These are phyloP conservation scores for Aspergillus sp. DNA, from an alignment of 2,329 filamentous ascomycete species.

Conservation along the genomic window DNA sequence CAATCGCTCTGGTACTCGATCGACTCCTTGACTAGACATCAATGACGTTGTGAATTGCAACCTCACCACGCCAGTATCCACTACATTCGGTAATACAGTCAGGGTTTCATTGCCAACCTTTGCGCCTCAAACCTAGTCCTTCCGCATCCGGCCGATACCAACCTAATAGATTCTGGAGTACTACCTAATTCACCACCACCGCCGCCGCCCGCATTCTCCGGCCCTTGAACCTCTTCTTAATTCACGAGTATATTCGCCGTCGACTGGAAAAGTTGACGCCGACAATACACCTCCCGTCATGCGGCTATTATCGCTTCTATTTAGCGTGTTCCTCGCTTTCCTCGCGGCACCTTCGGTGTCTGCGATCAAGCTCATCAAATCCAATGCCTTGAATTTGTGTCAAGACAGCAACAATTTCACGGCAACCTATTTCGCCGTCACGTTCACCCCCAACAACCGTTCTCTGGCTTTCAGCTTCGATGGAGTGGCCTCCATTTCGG, in stretches of 20 bases:
- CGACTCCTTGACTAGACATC: conserved; percentile 13
- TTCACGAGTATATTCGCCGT: conserved; percentile 10
- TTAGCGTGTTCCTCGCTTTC: conserved; percentile 41
- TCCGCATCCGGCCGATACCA: conserved; percentile 37
- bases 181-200: conserved; percentile 17
- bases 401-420: conserved; percentile 81
- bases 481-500: conserved; percentile 78
- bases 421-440: conserved; percentile 81
- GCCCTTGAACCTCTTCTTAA: conserved; percentile 1
- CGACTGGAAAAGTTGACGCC: conserved; percentile 5
- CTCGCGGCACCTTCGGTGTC: conserved; percentile 51
- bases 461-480: conserved; percentile 71
- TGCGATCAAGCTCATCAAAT: conserved; percentile 69
- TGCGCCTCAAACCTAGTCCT: conserved; percentile 14
- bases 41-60: conserved; percentile 24
- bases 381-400: conserved; percentile 80
- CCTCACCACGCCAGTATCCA: conserved; percentile 9
- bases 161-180: conserved; percentile 34
- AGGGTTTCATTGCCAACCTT: conserved; percentile 8
- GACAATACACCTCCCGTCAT: conserved; percentile 24
- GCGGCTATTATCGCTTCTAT: conserved; percentile 34
- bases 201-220: conserved; percentile 2
- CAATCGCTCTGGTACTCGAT: conserved; percentile 18
- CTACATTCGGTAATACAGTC: conserved; percentile 4
- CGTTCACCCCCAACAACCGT: conserved; percentile 63